Conservation (phyloP, 345 rosid genomes). For the Draba incana region DNA sequence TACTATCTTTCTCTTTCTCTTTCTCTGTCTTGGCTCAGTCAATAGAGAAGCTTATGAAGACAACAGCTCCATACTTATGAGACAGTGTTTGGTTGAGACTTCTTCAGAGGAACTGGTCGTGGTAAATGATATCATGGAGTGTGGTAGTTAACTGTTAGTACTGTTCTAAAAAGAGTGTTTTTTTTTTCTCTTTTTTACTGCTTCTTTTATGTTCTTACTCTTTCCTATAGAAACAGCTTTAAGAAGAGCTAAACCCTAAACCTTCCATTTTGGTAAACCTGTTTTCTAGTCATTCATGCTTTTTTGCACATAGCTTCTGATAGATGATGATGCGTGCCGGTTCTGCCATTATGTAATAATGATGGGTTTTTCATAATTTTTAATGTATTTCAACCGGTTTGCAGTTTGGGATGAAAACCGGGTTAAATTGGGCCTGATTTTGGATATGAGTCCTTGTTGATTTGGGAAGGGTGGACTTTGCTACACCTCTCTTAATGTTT, state of each 20-base stretch:
- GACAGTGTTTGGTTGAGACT: slow-evolving; percentile 23
- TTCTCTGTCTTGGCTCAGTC: slow-evolving; percentile 6
- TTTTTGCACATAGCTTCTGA: slow-evolving; percentile 16
- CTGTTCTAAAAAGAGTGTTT: slow-evolving; percentile 3
- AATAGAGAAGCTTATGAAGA: slow-evolving; percentile 17
- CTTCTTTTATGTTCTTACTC: slow-evolving; percentile 32
- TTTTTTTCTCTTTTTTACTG: slow-evolving; percentile 5
- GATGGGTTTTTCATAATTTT: background rate
- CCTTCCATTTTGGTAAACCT: slow-evolving; percentile 17
- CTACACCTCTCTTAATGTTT: too few species aligned
- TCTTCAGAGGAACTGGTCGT: slow-evolving; percentile 39
- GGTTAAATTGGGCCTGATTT: background rate
- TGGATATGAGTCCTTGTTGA: background rate
- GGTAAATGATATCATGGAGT: slow-evolving; percentile 43
- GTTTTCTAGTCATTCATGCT: slow-evolving; percentile 33
- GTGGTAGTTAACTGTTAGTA: slow-evolving; percentile 43
- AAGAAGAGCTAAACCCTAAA: slow-evolving; percentile 2
- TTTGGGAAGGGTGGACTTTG: too few species aligned
- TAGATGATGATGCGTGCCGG: background rate
- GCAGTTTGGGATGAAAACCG: background rate
- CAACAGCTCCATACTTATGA: background rate
- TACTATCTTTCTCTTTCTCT: background rate
- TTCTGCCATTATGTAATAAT: slow-evolving; percentile 3
- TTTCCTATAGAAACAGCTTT: slow-evolving; percentile 38
- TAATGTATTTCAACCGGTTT: background rate